phyloP scores from a whole-genome alignment of 305 asterid genomes.

The Fraxinus greggii region DNA sequence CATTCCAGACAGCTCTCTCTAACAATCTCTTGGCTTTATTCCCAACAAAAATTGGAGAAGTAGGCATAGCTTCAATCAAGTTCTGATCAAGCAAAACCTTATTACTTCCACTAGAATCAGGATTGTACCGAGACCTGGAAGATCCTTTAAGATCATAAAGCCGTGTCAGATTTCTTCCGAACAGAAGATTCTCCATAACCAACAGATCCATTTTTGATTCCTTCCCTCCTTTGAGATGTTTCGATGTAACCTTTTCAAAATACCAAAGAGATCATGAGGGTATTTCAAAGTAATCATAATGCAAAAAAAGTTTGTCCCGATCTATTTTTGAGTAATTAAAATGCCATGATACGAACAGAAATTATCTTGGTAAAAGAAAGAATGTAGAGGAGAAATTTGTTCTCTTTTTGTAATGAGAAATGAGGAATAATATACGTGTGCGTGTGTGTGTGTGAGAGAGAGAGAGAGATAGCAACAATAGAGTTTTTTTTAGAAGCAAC shows the following conservation, averaged over 20 bases:
- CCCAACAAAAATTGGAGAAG: constrained; percentile 81
- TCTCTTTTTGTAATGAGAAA: not conserved
- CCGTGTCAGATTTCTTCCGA: constrained; percentile 63
- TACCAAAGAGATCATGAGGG: constrained; percentile 17
- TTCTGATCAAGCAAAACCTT: constrained; percentile 83
- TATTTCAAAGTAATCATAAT: constrained; percentile 18
- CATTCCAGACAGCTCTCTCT: constrained; percentile 94
- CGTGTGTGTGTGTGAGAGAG: not conserved
- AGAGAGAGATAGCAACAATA: not conserved
- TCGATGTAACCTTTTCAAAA: constrained; percentile 53
- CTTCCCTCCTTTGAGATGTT: constrained; percentile 75
- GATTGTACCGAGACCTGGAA: constrained; percentile 67
- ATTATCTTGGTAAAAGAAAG: not conserved
- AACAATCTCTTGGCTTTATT: constrained; percentile 67
- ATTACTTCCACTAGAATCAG: constrained; percentile 75
- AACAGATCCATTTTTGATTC: constrained; percentile 76
- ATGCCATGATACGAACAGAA: not conserved
- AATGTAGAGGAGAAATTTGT: not conserved
- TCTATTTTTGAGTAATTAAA: not conserved
- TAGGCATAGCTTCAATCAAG: constrained; percentile 88
- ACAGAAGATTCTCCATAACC: constrained; percentile 86
- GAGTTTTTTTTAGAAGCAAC: not conserved
- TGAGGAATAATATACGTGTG: not conserved
- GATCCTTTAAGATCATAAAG: constrained; percentile 90
- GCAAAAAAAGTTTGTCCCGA: not conserved